These are phyloP conservation scores for Ogataea methanolica DNA, from an alignment of 805 yeast species.

Conservation along the genomic window DNA sequence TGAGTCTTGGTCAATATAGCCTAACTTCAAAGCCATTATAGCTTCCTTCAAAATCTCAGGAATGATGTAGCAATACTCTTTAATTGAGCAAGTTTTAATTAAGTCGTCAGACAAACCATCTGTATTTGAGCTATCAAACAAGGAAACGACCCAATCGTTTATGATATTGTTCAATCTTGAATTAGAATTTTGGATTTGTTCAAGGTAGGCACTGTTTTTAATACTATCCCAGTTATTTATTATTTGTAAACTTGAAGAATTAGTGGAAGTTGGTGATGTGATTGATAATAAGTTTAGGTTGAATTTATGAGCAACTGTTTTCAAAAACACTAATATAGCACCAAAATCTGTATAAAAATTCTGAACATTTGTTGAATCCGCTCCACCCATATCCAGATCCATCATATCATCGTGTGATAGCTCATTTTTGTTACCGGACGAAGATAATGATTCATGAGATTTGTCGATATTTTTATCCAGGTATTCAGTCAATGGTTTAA, in stretches of 20 bases:
- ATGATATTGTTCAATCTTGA: conserved; percentile 29
- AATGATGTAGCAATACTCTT: conserved; percentile 62
- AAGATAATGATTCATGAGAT: conserved; percentile 19
- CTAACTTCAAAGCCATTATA: conserved; percentile 51
- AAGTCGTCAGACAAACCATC: conserved; percentile 84
- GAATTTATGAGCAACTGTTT: conserved; percentile 12
- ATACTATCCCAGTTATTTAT: conserved; percentile 12
- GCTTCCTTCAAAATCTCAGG: conserved; percentile 76
- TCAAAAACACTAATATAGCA: conserved; percentile 45
- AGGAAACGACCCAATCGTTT: conserved; percentile 73
- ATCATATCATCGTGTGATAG: conserved; percentile 16
- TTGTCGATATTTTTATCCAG: conserved; percentile 39
- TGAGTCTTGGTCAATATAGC: conserved; percentile 52
- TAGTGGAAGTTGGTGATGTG: background rate
- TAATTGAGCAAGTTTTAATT: conserved; percentile 58
- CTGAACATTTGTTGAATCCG: conserved; percentile 56
- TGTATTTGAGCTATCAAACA: conserved; percentile 53
- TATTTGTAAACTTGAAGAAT: conserved; percentile 4
- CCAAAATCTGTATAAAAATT: conserved; percentile 71
- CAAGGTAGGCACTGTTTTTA: conserved; percentile 6
- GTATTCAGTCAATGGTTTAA: conserved; percentile 43
- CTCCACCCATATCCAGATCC: conserved; percentile 35
- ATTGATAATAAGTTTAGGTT: conserved; percentile 8
- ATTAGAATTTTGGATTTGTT: conserved; percentile 17
- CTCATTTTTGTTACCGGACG: conserved; percentile 10